A percentile compares a stretch with the other conserved stretches of the same genome.
Conservation (phyloP, 495 filamentous ascomycete genomes). For the Acidiella bohemica region DNA sequence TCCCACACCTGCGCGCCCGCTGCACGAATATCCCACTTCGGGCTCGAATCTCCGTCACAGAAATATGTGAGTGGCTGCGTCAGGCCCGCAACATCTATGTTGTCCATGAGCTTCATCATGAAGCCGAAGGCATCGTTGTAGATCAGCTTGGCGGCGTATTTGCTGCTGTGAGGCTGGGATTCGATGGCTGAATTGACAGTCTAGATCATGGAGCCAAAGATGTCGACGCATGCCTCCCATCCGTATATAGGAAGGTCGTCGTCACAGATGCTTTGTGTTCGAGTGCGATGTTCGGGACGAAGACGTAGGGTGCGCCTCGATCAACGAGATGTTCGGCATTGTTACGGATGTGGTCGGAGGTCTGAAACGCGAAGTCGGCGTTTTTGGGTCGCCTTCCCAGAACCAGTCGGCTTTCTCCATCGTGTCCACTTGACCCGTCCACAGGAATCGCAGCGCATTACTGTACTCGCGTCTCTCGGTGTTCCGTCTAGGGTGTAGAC, state of each 20-base stretch:
- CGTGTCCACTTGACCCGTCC: conserved; percentile 19
- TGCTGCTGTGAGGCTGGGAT: conserved; percentile 1
- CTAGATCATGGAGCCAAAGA: conserved; percentile 17
- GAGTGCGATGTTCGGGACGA: conserved; percentile 20
- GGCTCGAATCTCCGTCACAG: conserved; percentile 8
- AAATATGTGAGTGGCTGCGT: not conserved
- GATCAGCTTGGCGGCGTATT: conserved; percentile 15
- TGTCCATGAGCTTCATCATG: conserved; percentile 15
- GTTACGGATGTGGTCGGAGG: conserved; percentile 8
- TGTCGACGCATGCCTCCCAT: conserved; percentile 8
- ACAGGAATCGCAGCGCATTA: conserved; percentile 15
- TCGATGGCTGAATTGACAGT: conserved; percentile 13
- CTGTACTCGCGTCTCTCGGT: conserved; percentile 10
- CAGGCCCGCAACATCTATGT: conserved; percentile 5
- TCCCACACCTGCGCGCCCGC: conserved; percentile 1
- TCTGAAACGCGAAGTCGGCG: conserved; percentile 9
- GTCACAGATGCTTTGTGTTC: conserved; percentile 19
- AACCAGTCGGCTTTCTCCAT: conserved; percentile 14
- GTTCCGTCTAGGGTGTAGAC: conserved; percentile 14
- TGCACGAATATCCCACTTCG: conserved; percentile 2
- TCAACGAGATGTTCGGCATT: conserved; percentile 14
- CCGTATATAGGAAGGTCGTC: conserved; percentile 13
- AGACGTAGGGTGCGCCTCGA: conserved; percentile 14
- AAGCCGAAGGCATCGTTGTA: conserved; percentile 21
- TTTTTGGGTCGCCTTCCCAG: conserved; percentile 21